Evolutionary conservation across 2,329 filamentous ascomycete genomes (phyloP).

Genomic region (Calonectria hongkongensis): DNA sequence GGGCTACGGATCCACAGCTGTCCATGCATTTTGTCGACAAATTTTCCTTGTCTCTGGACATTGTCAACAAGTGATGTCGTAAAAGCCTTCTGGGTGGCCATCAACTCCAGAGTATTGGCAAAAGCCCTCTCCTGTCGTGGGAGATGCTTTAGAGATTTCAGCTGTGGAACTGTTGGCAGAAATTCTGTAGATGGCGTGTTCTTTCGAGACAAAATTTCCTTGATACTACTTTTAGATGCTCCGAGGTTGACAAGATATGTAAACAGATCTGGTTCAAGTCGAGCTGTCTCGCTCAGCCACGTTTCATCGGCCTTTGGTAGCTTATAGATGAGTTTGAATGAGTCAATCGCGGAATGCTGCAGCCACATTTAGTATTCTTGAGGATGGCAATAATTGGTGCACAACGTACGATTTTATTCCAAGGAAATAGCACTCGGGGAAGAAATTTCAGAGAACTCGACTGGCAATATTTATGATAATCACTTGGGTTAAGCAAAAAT

Average conservation of each 20-base stretch:
- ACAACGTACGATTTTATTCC: constrained; percentile 7
- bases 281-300: background rate
- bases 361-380: background rate
- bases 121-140: constrained; percentile 12
- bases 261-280: background rate
- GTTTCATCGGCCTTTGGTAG: background rate
- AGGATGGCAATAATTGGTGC: too few species aligned
- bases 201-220: background rate
- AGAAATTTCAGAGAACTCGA: constrained; percentile 8
- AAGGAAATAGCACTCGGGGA: background rate
- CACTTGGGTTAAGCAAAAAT: constrained; percentile 5
- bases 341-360: constrained; percentile 7
- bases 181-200: background rate
- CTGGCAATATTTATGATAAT: constrained; percentile 3
- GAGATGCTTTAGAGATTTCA: background rate
- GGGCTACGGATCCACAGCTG: constrained; percentile 17
- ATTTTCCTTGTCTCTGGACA: constrained; percentile 5
- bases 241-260: constrained; percentile 6
- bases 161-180: background rate
- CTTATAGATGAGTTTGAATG: background rate
- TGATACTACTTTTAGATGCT: background rate
- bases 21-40: constrained; percentile 14
- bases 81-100: background rate
- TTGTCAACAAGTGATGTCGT: background rate
- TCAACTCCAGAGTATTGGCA: constrained; percentile 5